A percentile compares a stretch with the other conserved stretches of the same genome.
Conservation (phyloP, 768 basidiomycete genomes). For the Mycena kentingensis region DNA sequence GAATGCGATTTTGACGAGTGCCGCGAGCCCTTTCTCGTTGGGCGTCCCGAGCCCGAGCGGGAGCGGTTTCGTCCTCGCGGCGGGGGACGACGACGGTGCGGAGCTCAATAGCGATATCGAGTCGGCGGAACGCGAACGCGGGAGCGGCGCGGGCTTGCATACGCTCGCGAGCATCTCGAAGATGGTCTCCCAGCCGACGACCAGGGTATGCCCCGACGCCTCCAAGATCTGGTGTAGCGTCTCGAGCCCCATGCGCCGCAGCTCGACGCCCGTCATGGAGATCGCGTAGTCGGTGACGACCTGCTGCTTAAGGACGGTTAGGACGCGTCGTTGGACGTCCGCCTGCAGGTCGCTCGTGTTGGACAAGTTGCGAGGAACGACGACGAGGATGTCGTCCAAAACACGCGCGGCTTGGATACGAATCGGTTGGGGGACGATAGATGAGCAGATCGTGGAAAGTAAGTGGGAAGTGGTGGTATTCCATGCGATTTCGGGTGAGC, state of each 20-base stretch:
- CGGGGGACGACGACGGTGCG: constrained; percentile 46
- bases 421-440: constrained; percentile 71
- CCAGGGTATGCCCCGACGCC: constrained; percentile 86
- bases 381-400: constrained; percentile 78
- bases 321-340: constrained; percentile 76
- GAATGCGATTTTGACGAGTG: constrained; percentile 89
- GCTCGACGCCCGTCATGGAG: constrained; percentile 62
- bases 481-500: constrained; percentile 86
- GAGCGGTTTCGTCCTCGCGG: constrained; percentile 39
- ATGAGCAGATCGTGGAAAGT: constrained; percentile 70
- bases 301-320: constrained; percentile 84
- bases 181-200: constrained; percentile 91
- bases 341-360: constrained; percentile 63
- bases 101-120: constrained; percentile 41
- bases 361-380: constrained; percentile 72
- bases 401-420: constrained; percentile 88
- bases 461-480: constrained; percentile 78
- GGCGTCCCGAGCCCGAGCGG: constrained; percentile 57
- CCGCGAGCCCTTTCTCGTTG: constrained; percentile 68
- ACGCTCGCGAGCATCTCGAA: constrained; percentile 92
- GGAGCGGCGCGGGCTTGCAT: constrained; percentile 57
- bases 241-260: constrained; percentile 86
- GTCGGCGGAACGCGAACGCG: constrained; percentile 41
- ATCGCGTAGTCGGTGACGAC: constrained; percentile 55
- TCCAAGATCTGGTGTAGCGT: constrained; percentile 90